Conservation (phyloP, 75 land plant species). For the Cunninghamia lanceolata region DNA sequence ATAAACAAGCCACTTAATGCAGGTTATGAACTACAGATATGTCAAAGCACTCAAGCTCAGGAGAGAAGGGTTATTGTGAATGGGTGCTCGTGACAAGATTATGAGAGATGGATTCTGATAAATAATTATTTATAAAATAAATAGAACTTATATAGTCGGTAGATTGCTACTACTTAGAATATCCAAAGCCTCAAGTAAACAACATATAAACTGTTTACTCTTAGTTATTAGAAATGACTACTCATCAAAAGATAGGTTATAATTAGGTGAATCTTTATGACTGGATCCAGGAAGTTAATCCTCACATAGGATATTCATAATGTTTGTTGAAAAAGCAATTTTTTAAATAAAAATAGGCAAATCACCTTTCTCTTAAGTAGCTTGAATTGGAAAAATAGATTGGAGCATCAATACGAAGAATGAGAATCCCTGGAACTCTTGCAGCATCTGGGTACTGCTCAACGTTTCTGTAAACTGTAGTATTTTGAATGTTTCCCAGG, state of each 20-base stretch:
- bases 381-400: conserved; percentile 58
- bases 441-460: conserved; percentile 51
- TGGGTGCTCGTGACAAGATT: too few species aligned
- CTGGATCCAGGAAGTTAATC: not conserved
- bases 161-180: too few species aligned
- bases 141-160: too few species aligned
- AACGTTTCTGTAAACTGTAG: conserved; percentile 44
- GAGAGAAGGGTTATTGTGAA: too few species aligned
- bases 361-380: conserved; percentile 63
- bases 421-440: conserved; percentile 39
- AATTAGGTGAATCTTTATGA: not conserved
- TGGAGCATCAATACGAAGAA: conserved; percentile 57
- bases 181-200: too few species aligned
- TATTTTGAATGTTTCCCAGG: conserved; percentile 79
- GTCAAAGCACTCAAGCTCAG: too few species aligned
- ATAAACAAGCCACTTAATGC: not conserved
- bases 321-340: not conserved
- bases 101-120: too few species aligned
- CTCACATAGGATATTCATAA: not conserved
- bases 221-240: too few species aligned
- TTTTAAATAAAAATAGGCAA: not conserved
- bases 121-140: too few species aligned
- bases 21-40: not conserved
- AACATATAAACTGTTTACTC: too few species aligned
- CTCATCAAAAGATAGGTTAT: not conserved